Evolutionary conservation across 371 early-diverging fungal genomes (phyloP).

Genomic region (Mucor circinelloides): DNA sequence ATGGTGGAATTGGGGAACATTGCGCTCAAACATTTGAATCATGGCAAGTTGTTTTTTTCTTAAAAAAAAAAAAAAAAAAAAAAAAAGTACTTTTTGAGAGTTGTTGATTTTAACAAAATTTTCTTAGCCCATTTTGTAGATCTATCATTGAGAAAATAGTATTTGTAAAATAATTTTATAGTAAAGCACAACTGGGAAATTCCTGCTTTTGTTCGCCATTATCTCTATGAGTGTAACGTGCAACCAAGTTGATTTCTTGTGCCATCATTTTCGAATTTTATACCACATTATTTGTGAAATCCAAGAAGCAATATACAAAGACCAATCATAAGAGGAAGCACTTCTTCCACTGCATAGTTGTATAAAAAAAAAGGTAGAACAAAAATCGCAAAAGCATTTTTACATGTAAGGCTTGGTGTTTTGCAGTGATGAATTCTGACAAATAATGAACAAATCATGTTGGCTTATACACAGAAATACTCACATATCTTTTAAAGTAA

Average conservation of each 20-base stretch:
- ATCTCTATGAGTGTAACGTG: neutral
- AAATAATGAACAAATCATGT: neutral
- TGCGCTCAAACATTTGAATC: conserved; percentile 36
- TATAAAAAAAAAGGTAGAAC: neutral
- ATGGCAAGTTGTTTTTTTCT: conserved; percentile 32
- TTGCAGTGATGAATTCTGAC: neutral
- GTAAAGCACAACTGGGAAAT: neutral
- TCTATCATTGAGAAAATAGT: neutral
- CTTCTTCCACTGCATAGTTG: neutral
- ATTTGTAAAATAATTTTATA: neutral
- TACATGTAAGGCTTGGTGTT: neutral
- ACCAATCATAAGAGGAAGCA: neutral
- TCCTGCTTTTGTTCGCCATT: neutral
- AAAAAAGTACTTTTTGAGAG: neutral
- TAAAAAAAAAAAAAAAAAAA: no score
- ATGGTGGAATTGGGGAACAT: conserved; percentile 37
- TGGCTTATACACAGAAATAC: neutral
- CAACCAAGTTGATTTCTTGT: neutral
- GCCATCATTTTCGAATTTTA: neutral
- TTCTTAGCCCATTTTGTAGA: conserved; percentile 21
- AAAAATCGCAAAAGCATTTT: neutral
- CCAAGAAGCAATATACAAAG: neutral
- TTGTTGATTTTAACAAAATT: neutral
- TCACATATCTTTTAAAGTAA: neutral
- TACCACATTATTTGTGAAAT: neutral